Evolutionary conservation across 164 flowering plant species (phyloP), one percentile per base, ranked within the genome.

Genomic region (Stephania cephalantha): DNA sequence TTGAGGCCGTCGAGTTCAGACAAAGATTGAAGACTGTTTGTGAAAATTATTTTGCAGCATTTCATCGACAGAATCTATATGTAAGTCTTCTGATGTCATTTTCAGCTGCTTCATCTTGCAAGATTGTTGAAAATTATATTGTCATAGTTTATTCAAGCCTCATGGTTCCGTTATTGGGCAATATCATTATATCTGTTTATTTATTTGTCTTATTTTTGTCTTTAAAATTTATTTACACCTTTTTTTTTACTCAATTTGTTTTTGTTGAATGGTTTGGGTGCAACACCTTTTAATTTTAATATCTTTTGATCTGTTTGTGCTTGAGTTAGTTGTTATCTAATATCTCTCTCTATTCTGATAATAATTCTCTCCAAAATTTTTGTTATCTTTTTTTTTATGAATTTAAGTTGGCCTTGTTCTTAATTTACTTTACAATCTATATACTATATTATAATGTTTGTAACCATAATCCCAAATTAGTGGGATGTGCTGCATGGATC

Each of bases 1-100:
- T 82, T 79, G 93, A 96, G 81, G 97, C 97, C 42, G 78, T 83
- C 80, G 99, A 94, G 74, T 94, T 94, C 80, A 87, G 99, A 81
- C 89, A 89, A 74, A 92, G 87, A 80, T 79, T 96, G 77, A 96
- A 91, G 87, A 80, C 70, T 72, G 89, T 89, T 48, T 94, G 97
- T 84, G 95, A 89, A 87, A 89, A 84, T 78, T 94, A 94, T 81
- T 90, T 85, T 76, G 72, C 77, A 70, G 84, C 94, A 78, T 92
- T 91, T 81, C 99, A 96, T 83, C 91, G 93, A 74, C 98, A 96
- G 82, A 94, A 86, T 80, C 81, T 92, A 71, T 78, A 83, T 74
- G 99, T 96, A 87, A 79, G 99, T 86, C 77, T 61, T 55, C 64
- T 72, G 53, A 9, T 30, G 13, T 70, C 15, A 15, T 50, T 63